Base-by-base conservation (phyloP, 2,329 filamentous ascomycete species). In the Fusarium verticillioides region DNA sequence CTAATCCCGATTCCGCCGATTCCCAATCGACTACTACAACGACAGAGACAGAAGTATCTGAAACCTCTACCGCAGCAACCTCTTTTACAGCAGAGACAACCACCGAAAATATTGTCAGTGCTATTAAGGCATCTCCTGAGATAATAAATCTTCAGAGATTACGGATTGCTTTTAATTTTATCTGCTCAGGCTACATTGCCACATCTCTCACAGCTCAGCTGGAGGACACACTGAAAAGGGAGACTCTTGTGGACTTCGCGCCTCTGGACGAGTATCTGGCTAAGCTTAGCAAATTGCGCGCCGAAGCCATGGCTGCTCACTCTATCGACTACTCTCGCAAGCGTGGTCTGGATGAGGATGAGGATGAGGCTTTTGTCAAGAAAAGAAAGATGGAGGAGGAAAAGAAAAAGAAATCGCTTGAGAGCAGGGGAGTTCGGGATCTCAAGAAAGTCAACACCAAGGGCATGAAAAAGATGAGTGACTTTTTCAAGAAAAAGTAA, bases 391-490 rank as follows among this genome's bases (percentile, higher is more conserved):
- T 92, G 83, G 95, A 97, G 57, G 96, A 97, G 70, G 95, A 97
- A 66, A 95, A 97, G 66, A 93, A 92, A 84, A 92, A 90, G 81
- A 95, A 97, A 84, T 90, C 89, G 6, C 86, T 85, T 30, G 89
- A 94, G 83, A 96, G 93, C 70, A 87, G 91, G 34, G 95, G 90
- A 1, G 90, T 98, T 3, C 92, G 91, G 79, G 89, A 95, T 53
- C 81, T 99, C 78, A 93, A 93, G 81, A 99, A 98, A 84, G 96
- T 95, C 53, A 93, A 98, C 83, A 95, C 93, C 0, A 90, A 84
- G 28, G 96, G 96, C 4, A 99, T 99, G 96, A 96, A 93, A 88
- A 99, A 98, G 86, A 89, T 99, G 89, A 97, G 94, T 80, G 89
- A 92, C 70, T 99, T 99, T 84, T 99, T 99, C 82, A 90, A 90